Evolutionary conservation across 345 rosid genomes (phyloP).

Genomic region (Eucalyptus tenuipes): DNA sequence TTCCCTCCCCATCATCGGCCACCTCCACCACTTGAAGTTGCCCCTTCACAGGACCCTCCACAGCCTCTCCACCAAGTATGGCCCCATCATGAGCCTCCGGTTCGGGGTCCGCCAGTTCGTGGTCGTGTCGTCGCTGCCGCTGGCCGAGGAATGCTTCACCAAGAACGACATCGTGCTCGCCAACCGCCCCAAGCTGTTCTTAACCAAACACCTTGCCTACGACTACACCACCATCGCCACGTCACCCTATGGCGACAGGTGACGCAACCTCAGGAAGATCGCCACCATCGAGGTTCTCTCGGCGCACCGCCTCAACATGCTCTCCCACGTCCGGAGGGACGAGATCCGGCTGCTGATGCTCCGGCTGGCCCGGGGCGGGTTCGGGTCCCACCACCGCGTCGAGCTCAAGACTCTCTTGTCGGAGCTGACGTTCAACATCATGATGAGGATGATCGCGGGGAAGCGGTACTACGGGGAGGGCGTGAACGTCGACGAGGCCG

Average conservation of each 20-base stretch:
- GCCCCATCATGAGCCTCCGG: not conserved
- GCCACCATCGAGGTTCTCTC: not conserved
- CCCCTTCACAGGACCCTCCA: not conserved
- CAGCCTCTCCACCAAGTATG: not conserved
- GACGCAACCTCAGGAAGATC: not conserved
- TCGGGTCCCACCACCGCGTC: constrained; percentile 8
- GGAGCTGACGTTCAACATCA: constrained; percentile 15
- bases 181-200: not conserved
- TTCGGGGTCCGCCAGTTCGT: not conserved
- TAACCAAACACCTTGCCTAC: constrained; percentile 3
- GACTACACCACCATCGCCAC: not conserved
- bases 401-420: constrained; percentile 23
- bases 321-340: not conserved
- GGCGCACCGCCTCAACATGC: not conserved
- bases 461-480: constrained; percentile 1
- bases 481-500: too few relatives aligned
- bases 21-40: constrained; percentile 7
- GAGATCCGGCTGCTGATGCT: not conserved
- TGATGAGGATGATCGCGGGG: constrained; percentile 35
- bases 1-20: not conserved
- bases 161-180: not conserved
- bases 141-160: not conserved
- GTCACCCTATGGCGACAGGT: not conserved
- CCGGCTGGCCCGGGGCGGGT: not conserved
- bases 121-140: not conserved